Conservation (phyloP, 495 filamentous ascomycete species). For the Trichocladium uniseriatum region DNA sequence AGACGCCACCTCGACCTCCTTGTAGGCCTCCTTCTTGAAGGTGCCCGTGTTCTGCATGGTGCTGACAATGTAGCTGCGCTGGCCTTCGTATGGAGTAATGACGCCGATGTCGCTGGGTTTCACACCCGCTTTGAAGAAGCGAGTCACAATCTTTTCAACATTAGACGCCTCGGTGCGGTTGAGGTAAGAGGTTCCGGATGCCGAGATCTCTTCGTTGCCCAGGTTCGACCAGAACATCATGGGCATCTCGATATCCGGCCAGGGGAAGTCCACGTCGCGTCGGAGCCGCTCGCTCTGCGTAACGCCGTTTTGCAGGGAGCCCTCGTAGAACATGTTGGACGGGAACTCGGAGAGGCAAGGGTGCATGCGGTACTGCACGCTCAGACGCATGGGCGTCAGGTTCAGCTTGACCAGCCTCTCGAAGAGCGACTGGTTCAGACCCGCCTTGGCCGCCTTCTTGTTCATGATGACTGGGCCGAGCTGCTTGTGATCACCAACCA, state of each 20-base stretch:
- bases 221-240: constrained; percentile 99
- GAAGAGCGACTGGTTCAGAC: constrained; percentile 94
- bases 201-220: constrained; percentile 95
- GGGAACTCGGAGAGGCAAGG: constrained; percentile 96
- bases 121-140: constrained; percentile 99
- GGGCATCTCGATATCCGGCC: constrained; percentile 85
- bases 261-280: constrained; percentile 94
- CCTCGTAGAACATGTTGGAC: constrained; percentile 99
- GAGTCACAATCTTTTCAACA: constrained; percentile 94
- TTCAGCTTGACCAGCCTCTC: constrained; percentile 91
- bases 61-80: constrained; percentile 95
- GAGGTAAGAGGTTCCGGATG: constrained; percentile 93
- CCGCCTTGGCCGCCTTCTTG: constrained; percentile 98
- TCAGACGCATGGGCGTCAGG: constrained; percentile 86
- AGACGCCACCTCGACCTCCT: constrained; percentile 96
- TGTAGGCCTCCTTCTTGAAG: constrained; percentile 97
- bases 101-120: constrained; percentile 88
- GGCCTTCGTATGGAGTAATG: constrained; percentile 97
- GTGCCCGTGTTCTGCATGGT: constrained; percentile 97
- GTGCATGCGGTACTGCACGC: constrained; percentile 99
- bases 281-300: constrained; percentile 81
- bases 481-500: constrained; percentile 97
- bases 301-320: constrained; percentile 93
- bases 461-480: constrained; percentile 99
- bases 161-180: constrained; percentile 96